A percentile compares a stretch with the other conserved stretches of the same genome.
phyloP scores from a whole-genome alignment of 2,329 filamentous ascomycete genomes.

The Calonectria ilicicola region DNA sequence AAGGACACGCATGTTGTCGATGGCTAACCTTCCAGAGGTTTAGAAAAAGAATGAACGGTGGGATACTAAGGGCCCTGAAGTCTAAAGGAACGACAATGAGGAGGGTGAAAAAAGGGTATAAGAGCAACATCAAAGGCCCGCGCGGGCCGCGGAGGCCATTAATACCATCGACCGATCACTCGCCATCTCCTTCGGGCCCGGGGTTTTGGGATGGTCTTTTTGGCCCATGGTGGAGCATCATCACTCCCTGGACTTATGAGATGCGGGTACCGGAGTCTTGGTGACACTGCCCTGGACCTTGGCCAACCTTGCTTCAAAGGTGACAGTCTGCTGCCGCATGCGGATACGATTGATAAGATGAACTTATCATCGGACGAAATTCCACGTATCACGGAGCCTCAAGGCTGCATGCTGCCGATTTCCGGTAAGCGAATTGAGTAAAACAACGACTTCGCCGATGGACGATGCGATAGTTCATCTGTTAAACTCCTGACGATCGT shows the following conservation, averaged over 20 bases:
- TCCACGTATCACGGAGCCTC: neutral
- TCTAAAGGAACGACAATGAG: neutral
- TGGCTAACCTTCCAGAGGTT: conserved; percentile 26
- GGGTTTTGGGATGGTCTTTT: conserved; percentile 2
- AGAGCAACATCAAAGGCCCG: neutral
- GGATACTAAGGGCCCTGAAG: neutral
- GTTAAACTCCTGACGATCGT: neutral
- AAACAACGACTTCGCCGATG: neutral
- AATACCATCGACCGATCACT: conserved; percentile 4
- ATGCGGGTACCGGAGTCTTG: conserved; percentile 23
- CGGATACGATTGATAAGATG: conserved; percentile 41
- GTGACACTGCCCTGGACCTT: neutral
- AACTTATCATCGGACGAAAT: conserved; percentile 19
- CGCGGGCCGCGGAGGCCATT: neutral
- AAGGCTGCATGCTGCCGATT: neutral
- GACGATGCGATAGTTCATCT: neutral
- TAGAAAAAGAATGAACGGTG: neutral
- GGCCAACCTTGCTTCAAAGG: neutral
- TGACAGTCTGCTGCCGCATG: neutral
- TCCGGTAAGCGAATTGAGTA: neutral
- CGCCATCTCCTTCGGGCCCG: neutral
- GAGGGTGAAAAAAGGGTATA: neutral
- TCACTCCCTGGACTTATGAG: conserved; percentile 30
- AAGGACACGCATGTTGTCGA: conserved; percentile 30
- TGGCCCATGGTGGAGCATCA: conserved; percentile 28